These are phyloP conservation scores for Phialophora tarda DNA, from an alignment of 2,329 filamentous ascomycete genomes.

Conservation along the genomic window DNA sequence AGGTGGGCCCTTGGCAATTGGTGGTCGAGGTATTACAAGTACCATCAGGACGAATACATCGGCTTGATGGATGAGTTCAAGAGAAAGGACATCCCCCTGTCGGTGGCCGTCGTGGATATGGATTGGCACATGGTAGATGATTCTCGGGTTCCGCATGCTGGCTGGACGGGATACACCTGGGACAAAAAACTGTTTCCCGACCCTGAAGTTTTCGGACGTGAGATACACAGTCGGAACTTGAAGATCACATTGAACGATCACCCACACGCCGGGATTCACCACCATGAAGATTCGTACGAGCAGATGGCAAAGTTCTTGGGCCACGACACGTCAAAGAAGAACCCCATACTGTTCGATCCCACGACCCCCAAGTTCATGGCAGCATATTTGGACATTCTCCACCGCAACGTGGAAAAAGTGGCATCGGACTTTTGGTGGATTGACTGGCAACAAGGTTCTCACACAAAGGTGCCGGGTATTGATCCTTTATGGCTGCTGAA, in stretches of 20 bases:
- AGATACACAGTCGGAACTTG: conserved; percentile 59
- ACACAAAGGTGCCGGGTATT: conserved; percentile 61
- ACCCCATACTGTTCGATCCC: conserved; percentile 63
- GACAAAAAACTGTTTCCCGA: conserved; percentile 64
- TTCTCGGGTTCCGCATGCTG: conserved; percentile 53
- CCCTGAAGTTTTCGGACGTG: conserved; percentile 57
- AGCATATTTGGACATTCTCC: conserved; percentile 64
- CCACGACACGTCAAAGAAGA: conserved; percentile 57
- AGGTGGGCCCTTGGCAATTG: conserved; percentile 67
- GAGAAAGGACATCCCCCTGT: conserved; percentile 59
- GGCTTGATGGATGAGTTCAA: conserved; percentile 63
- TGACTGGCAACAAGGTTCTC: conserved; percentile 69
- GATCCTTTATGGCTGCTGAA: conserved; percentile 70
- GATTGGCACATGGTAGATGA: conserved; percentile 67
- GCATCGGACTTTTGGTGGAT: conserved; percentile 71
- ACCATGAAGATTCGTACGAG: conserved; percentile 62
- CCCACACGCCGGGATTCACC: conserved; percentile 63
- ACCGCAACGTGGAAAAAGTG: conserved; percentile 60
- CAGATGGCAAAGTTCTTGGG: conserved; percentile 60
- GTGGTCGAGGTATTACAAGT: conserved; percentile 69
- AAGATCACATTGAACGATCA: conserved; percentile 67
- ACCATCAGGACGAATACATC: conserved; percentile 62
- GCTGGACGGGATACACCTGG: conserved; percentile 69
- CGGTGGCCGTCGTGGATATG: conserved; percentile 68
- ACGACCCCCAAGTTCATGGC: conserved; percentile 61